Evolutionary conservation across 495 filamentous ascomycete genomes (phyloP), one percentile per base, ranked within the genome.

Genomic region (Rostrohypoxylon terebratum): DNA sequence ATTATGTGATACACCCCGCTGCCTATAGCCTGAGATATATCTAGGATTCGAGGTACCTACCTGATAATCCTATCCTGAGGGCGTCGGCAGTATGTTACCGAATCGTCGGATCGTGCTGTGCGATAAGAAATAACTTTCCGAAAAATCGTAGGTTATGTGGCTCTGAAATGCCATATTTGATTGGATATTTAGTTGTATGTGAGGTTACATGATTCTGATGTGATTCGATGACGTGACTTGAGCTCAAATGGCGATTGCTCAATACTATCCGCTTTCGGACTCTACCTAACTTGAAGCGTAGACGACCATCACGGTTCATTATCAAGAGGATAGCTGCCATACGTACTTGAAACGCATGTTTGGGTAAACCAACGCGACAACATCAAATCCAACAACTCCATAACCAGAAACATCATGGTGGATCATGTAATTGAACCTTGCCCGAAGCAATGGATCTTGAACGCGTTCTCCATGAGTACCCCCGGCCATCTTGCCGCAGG

Each of bases 151-250:
- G 6, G 20, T 40, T 58, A 10, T 16, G 20, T 40, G 18, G 18
- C 33, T 6, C 16, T 40, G n/a, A 58, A 58, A 58, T 40, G 11
- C 14, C 7, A 18, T 31, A 9, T 58, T n/a, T 58, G 33, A 58
- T 58, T 58, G 54, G 54, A 40, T 58, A 58, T 38, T 4, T 40
- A 3, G 18, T 40, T 40, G 54, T 33, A 40, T 58, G 36, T 38
- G n/a, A 58, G 14, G 18, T 40, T 40, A 40, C 34, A 58, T 16
- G 18, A 58, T 58, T 58, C 54, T 58, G 54, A 21, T 58, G 54
- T 40, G 34, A 58, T 58, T 58, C 11, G 54, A 58, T 58, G 54
- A 58, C 54, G 54, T 58, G 54, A 58, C 54, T 40, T 58, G 34
- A 16, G 6, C 33, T 9, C 14, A 21, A 58, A 58, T 58, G 54